Evolutionary conservation across 164 flowering plant species (phyloP).

Genomic region (Stephania cephalantha): DNA sequence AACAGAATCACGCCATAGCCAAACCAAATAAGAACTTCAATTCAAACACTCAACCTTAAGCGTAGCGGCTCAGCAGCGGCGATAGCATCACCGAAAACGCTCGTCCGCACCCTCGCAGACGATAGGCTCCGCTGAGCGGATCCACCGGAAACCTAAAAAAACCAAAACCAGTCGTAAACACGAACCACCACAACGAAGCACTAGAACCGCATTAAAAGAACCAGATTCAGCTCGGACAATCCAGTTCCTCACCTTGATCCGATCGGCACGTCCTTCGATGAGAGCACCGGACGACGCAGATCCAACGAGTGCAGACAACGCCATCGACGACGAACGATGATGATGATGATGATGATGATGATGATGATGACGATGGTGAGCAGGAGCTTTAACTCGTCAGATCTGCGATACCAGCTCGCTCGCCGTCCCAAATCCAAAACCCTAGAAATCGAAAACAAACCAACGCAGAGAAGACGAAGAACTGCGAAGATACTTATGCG

Average conservation of each 20-base stretch:
- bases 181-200: neutral
- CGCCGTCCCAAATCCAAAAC: neutral
- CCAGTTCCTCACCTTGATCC: slow-evolving; percentile 16
- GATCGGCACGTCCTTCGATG: slow-evolving; percentile 16
- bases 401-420: neutral
- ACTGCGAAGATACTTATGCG: slow-evolving; percentile 1
- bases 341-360: too few species aligned
- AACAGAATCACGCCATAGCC: neutral
- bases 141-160: slow-evolving; percentile 24
- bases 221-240: neutral
- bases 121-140: slow-evolving; percentile 19
- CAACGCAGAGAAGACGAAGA: neutral
- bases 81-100: slow-evolving; percentile 32
- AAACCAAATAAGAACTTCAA: neutral
- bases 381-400: neutral
- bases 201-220: neutral
- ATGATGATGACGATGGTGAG: too few species aligned
- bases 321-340: slow-evolving; percentile 17
- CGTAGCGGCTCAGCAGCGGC: slow-evolving; percentile 28
- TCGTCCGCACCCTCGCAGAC: slow-evolving; percentile 25
- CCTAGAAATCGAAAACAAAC: slow-evolving; percentile 13
- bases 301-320: slow-evolving; percentile 33
- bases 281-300: slow-evolving; percentile 26
- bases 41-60: slow-evolving; percentile 36
- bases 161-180: neutral